Evolutionary conservation across 768 basidiomycete species (phyloP).

Genomic region (Neoboletus brunneissimus): DNA sequence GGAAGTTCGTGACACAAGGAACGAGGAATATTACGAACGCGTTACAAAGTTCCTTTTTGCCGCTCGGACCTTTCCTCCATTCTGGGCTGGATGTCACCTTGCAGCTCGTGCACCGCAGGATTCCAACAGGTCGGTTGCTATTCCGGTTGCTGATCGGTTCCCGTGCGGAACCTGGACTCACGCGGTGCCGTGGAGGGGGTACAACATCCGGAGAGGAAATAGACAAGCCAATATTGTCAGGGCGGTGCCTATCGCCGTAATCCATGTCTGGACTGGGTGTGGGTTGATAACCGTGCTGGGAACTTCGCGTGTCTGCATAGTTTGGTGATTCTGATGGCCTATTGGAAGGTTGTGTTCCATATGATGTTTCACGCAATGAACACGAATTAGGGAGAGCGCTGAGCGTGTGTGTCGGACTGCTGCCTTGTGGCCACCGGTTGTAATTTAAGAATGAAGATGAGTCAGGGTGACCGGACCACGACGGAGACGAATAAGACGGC

Average conservation of each 20-base stretch:
- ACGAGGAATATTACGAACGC: conserved; percentile 57
- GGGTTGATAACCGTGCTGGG: conserved; percentile 39
- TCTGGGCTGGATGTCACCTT: conserved; percentile 81
- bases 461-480: conserved; percentile 29
- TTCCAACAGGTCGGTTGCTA: conserved; percentile 68
- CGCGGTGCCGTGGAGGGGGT: conserved; percentile 55
- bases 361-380: conserved; percentile 30
- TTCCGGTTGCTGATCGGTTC: conserved; percentile 43
- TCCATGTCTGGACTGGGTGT: conserved; percentile 38
- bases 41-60: conserved; percentile 90
- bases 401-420: conserved; percentile 29
- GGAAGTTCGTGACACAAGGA: conserved; percentile 11
- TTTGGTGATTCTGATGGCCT: conserved; percentile 39
- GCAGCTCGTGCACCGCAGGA: conserved; percentile 75
- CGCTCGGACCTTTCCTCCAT: conserved; percentile 89
- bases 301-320: conserved; percentile 27
- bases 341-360: conserved; percentile 30
- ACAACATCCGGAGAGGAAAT: conserved; percentile 42
- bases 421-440: conserved; percentile 29
- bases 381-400: conserved; percentile 25
- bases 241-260: conserved; percentile 36
- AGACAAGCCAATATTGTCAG: conserved; percentile 29
- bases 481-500: conserved; percentile 27
- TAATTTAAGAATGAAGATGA: conserved; percentile 31
- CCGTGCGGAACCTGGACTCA: conserved; percentile 49